These are phyloP conservation scores for Aspergillus thermomutatus DNA, from an alignment of 2,329 filamentous ascomycete species.

Conservation along the genomic window DNA sequence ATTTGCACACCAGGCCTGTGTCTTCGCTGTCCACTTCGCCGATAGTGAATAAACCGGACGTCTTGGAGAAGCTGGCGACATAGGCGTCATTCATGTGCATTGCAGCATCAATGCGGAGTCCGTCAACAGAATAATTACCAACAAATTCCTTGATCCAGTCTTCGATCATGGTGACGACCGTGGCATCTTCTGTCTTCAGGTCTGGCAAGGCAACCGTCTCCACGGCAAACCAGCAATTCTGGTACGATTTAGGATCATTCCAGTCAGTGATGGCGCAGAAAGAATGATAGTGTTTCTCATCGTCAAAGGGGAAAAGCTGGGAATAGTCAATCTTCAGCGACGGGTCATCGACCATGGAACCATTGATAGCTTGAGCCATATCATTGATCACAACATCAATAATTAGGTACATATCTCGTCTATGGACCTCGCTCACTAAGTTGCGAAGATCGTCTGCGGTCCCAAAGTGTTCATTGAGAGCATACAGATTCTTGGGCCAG, in stretches of 20 bases:
- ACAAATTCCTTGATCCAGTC: conserved; percentile 41
- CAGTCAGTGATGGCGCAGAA: conserved; percentile 16
- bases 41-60: conserved; percentile 41
- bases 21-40: conserved; percentile 44
- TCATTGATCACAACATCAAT: conserved; percentile 46
- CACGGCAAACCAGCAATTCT: conserved; percentile 36
- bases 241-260: conserved; percentile 20
- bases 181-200: conserved; percentile 43
- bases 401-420: conserved; percentile 48
- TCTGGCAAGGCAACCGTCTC: conserved; percentile 49
- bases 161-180: conserved; percentile 37
- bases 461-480: conserved; percentile 47
- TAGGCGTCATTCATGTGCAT: conserved; percentile 46
- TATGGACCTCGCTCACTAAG: conserved; percentile 42
- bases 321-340: conserved; percentile 13
- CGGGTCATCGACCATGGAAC: conserved; percentile 1
- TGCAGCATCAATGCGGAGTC: conserved; percentile 49
- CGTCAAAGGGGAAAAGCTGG: conserved; percentile 18
- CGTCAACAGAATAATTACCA: conserved; percentile 46
- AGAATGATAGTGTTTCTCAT: conserved; percentile 17
- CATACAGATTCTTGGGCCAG: conserved; percentile 45
- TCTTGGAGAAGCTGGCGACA: conserved; percentile 33
- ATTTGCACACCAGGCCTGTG: conserved; percentile 34
- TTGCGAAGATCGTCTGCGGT: conserved; percentile 42
- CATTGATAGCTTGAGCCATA: conserved; percentile 17